Conservation (phyloP, 2,329 filamentous ascomycete genomes). For the Colletotrichum sojae region DNA sequence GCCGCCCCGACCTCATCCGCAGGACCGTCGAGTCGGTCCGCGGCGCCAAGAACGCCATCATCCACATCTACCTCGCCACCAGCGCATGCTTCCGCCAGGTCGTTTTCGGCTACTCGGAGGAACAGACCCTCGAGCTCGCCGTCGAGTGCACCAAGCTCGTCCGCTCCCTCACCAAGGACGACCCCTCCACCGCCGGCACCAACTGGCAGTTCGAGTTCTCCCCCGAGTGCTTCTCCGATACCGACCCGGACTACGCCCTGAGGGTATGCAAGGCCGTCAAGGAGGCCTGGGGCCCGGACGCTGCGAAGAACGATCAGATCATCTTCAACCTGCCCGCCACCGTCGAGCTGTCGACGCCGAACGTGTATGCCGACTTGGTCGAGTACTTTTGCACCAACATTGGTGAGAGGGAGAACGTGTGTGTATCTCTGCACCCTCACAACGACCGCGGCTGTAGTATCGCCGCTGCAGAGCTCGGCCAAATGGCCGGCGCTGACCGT, state of each 20-base stretch:
- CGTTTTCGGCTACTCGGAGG: slow-evolving; percentile 89
- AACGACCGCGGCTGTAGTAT: slow-evolving; percentile 94
- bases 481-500: slow-evolving; percentile 96
- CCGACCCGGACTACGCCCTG: slow-evolving; percentile 85
- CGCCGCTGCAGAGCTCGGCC: slow-evolving; percentile 90
- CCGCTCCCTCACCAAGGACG: slow-evolving; percentile 88
- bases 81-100: slow-evolving; percentile 95
- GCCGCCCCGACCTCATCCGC: slow-evolving; percentile 90
- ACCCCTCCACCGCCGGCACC: slow-evolving; percentile 68
- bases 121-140: slow-evolving; percentile 85
- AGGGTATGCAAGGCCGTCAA: slow-evolving; percentile 94
- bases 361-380: slow-evolving; percentile 95
- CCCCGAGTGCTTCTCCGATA: slow-evolving; percentile 92
- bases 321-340: slow-evolving; percentile 98
- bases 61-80: slow-evolving; percentile 96
- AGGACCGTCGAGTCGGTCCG: slow-evolving; percentile 90
- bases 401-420: slow-evolving; percentile 86
- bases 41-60: slow-evolving; percentile 92
- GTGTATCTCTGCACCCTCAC: slow-evolving; percentile 92
- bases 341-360: slow-evolving; percentile 94
- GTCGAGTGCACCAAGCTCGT: slow-evolving; percentile 90
- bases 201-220: slow-evolving; percentile 87
- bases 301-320: slow-evolving; percentile 80
- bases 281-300: slow-evolving; percentile 79
- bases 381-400: slow-evolving; percentile 95